Evolutionary conservation across 441 rosid species (phyloP), one percentile per base, ranked within the genome.

Genomic region (Dalechampia spathulata): DNA sequence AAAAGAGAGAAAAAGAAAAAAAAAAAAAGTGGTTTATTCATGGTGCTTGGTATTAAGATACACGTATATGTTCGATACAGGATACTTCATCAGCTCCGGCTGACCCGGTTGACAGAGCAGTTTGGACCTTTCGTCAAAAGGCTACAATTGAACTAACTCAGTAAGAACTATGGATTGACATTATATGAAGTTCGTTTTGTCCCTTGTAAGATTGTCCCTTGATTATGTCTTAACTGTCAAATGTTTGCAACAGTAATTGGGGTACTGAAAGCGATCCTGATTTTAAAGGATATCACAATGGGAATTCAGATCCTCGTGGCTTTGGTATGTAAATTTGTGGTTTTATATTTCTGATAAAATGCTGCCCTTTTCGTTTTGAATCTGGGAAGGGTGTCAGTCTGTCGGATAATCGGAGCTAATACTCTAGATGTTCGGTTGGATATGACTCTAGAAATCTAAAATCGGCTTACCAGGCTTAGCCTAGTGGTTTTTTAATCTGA

Each of bases 251-350:
- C 87, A 92, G 98, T 65, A 86, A 86, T 58, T 88, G 95, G 96
- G 98, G 96, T 22, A 92, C 94, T 37, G 98, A 92, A 75, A 86
- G 73, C 52, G 90, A 88, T 76, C 78, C 87, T 8, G 94, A 81
- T 28, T 88, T 92, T 72, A 83, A 81, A 75, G 93, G 90, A 52
- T 92, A 92, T 70, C 96, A 92, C 74, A 84, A 72, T 71, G 96
- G 98, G 62, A 88, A 92, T 72, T 75, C 95, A 7, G 96, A 92
- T 37, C 98, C 95, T 68, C 77, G 81, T 57, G 96, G 98, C 63
- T 88, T 88, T 61, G 98, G 96, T 92, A 82, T 49, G 72, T 48
- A 43, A 5, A 20, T 11, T 52, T 28, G 5, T 16, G 25, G 16
- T 40, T 30, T 43, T 14, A 40, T 49, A 26, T 26, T 19, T 39